These are phyloP conservation scores for Melanomma pulvis-pyrius DNA, from an alignment of 495 filamentous ascomycete genomes.

Conservation along the genomic window DNA sequence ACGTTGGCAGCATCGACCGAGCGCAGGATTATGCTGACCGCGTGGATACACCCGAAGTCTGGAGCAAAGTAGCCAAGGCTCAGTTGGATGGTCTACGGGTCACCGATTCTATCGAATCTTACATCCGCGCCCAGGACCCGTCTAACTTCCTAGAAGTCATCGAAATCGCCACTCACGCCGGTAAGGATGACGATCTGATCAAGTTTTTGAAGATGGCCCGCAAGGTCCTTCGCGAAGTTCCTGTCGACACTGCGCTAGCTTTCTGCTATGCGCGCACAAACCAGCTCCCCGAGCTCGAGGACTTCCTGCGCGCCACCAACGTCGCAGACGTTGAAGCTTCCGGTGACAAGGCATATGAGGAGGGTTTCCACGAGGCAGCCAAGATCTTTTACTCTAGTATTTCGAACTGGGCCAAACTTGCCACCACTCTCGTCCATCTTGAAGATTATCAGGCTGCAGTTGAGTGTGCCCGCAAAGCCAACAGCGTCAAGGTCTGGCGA, in stretches of 20 bases:
- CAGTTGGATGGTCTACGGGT: constrained; percentile 96
- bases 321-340: constrained; percentile 94
- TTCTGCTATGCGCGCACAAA: constrained; percentile 92
- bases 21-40: constrained; percentile 96
- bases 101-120: constrained; percentile 91
- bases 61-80: constrained; percentile 98
- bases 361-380: constrained; percentile 91
- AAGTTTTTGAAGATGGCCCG: constrained; percentile 97
- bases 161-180: constrained; percentile 91
- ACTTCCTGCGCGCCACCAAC: constrained; percentile 92
- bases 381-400: constrained; percentile 99
- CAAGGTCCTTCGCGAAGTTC: constrained; percentile 91
- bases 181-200: constrained; percentile 97
- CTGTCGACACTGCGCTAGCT: constrained; percentile 89
- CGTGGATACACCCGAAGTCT: constrained; percentile 94
- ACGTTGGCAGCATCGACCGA: constrained; percentile 97
- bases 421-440: constrained; percentile 93
- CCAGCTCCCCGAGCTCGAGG: constrained; percentile 90
- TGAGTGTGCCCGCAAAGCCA: constrained; percentile 97
- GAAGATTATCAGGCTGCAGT: constrained; percentile 98
- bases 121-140: constrained; percentile 91
- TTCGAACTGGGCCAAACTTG: constrained; percentile 99
- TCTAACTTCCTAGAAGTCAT: constrained; percentile 95
- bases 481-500: constrained; percentile 99
- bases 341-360: constrained; percentile 95